Percentiles rank a stretch among this genome's conserved stretches.
Conservation (phyloP, 2,329 filamentous ascomycete genomes). For the Clonostachys rosea region DNA sequence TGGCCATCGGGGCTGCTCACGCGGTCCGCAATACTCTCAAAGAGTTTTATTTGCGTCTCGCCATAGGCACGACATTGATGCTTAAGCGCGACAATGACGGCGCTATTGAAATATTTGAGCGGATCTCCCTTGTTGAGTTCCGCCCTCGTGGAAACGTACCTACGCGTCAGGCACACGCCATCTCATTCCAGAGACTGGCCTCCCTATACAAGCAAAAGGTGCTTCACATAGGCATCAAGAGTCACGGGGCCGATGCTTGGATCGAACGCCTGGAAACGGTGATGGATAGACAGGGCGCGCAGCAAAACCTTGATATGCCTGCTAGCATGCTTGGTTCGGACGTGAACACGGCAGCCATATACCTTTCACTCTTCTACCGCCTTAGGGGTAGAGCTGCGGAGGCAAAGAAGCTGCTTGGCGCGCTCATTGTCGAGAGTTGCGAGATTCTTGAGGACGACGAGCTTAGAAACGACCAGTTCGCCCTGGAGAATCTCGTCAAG, state of each 20-base stretch:
- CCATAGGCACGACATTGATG: constrained; percentile 24
- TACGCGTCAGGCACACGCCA: constrained; percentile 29
- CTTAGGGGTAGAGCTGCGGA: constrained; percentile 17
- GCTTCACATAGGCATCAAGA: constrained; percentile 16
- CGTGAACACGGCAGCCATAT: constrained; percentile 33
- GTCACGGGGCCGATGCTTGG: constrained; percentile 19
- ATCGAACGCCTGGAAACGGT: constrained; percentile 26
- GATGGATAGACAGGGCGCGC: constrained; percentile 25
- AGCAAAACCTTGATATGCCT: constrained; percentile 31
- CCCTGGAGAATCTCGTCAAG: constrained; percentile 31
- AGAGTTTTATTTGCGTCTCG: constrained; percentile 28
- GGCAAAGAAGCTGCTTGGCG: constrained; percentile 19
- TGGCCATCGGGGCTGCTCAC: constrained; percentile 23
- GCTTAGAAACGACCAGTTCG: constrained; percentile 32
- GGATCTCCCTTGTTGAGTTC: constrained; percentile 27
- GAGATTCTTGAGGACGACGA: constrained; percentile 32
- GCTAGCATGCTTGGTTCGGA: constrained; percentile 32
- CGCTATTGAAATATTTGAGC: constrained; percentile 26
- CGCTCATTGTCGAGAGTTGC: constrained; percentile 28
- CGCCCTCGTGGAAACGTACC: constrained; percentile 30
- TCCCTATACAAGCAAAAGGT: constrained; percentile 27
- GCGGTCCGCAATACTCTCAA: constrained; percentile 25
- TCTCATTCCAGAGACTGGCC: constrained; percentile 32
- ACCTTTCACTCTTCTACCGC: constrained; percentile 29
- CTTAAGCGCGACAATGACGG: constrained; percentile 25